These are phyloP conservation scores for Fraxinus cuspidata DNA, from an alignment of 257 asterid genomes.

Conservation along the genomic window DNA sequence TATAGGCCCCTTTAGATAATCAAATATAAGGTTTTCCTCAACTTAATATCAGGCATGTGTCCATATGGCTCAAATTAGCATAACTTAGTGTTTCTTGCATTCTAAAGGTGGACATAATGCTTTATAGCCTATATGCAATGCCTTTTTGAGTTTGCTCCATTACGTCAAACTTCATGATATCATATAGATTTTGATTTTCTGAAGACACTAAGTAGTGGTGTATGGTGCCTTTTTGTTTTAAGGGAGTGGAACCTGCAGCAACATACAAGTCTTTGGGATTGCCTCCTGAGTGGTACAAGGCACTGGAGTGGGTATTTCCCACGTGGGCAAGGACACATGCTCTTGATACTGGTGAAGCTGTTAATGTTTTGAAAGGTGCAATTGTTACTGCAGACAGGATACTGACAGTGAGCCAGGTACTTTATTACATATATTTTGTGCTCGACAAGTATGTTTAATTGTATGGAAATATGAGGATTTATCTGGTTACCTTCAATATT, in stretches of 20 bases:
- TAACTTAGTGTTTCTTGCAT: neutral
- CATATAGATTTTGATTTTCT: neutral
- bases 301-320: conserved; percentile 94
- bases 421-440: neutral
- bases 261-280: conserved; percentile 74
- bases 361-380: conserved; percentile 87
- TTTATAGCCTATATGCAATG: neutral
- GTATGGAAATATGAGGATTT: neutral
- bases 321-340: conserved; percentile 98
- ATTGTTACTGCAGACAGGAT: conserved; percentile 90
- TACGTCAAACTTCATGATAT: neutral
- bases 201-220: conserved; percentile 6
- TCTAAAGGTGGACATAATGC: neutral
- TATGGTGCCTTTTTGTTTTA: conserved; percentile 18
- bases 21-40: neutral
- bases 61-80: neutral
- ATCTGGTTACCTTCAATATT: conserved; percentile 1
- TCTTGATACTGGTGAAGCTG: conserved; percentile 97
- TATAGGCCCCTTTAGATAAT: neutral
- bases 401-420: conserved; percentile 93
- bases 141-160: neutral
- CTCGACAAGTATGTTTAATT: neutral
- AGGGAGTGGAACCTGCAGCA: conserved; percentile 95
- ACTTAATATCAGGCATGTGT: neutral
- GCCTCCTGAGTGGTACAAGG: conserved; percentile 91